A percentile compares a stretch with the other conserved stretches of the same genome.
These are phyloP conservation scores for Craterostigma plantagineum DNA, from an alignment of 257 asterid species.

Conservation along the genomic window DNA sequence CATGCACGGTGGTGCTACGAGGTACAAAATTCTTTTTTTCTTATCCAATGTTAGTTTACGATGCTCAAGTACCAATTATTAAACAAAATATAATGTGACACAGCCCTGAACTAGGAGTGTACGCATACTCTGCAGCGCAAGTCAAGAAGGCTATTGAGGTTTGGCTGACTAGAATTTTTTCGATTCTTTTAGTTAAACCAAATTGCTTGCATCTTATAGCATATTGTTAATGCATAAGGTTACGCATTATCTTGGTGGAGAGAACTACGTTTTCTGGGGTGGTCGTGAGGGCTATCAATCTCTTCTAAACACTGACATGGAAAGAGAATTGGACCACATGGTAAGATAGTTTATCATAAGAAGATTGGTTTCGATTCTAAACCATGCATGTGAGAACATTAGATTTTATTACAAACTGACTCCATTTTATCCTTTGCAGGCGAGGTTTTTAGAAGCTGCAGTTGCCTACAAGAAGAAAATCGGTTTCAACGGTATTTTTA, in stretches of 20 bases:
- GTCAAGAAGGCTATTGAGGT: constrained; percentile 97
- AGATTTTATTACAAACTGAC: background rate
- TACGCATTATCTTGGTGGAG: constrained; percentile 95
- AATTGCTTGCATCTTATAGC: constrained; percentile 4
- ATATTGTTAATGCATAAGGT: no score
- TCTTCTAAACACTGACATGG: constrained; percentile 95
- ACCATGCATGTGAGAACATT: no score
- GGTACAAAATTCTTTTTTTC: constrained; percentile 31
- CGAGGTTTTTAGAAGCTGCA: constrained; percentile 83
- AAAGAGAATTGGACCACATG: constrained; percentile 83
- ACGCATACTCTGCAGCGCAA: constrained; percentile 74
- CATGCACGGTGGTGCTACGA: constrained; percentile 99
- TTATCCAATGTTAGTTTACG: background rate
- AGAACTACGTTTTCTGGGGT: constrained; percentile 96
- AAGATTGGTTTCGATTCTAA: no score
- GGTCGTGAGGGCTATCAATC: constrained; percentile 98
- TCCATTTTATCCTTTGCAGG: constrained; percentile 25
- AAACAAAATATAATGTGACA: constrained; percentile 5
- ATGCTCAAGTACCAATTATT: background rate
- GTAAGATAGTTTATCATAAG: constrained; percentile 16
- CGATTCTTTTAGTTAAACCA: background rate
- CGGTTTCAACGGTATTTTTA: constrained; percentile 94
- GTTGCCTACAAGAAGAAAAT: constrained; percentile 92
- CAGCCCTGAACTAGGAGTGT: constrained; percentile 83
- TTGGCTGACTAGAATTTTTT: constrained; percentile 3